phyloP scores from a whole-genome alignment of 2,329 filamentous ascomycete species.

The Botrytis elliptica region DNA sequence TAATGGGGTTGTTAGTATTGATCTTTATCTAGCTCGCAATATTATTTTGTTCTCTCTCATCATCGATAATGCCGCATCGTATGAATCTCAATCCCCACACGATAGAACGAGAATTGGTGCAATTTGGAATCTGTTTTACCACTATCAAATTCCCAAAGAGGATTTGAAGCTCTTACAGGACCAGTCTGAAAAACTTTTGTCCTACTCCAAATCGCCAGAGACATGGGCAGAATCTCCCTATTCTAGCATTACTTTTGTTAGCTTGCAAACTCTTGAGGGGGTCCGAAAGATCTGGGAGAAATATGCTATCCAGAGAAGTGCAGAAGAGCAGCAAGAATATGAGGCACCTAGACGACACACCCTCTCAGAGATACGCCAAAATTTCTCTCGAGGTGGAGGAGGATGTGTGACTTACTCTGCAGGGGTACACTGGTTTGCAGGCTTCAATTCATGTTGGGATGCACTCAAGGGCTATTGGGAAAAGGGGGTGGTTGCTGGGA shows the following conservation, averaged over 20 bases:
- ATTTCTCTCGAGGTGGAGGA: too few relatives aligned
- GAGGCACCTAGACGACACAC: neutral
- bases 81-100: neutral
- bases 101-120: neutral
- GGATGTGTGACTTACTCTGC: neutral
- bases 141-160: neutral
- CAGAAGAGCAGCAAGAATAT: neutral
- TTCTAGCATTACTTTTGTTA: neutral
- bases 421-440: neutral
- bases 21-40: neutral
- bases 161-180: neutral
- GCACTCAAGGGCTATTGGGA: neutral
- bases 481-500: neutral
- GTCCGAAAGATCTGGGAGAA: conserved; percentile 9
- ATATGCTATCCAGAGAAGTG: conserved; percentile 1
- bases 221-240: neutral
- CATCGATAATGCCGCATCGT: neutral
- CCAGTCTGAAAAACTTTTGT: neutral
- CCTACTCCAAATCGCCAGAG: neutral
- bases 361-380: neutral
- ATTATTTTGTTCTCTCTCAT: neutral
- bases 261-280: conserved; percentile 1
- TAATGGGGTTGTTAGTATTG: neutral
- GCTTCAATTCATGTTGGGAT: neutral
- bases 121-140: conserved; percentile 4